Evolutionary conservation across 169 alveolate species (phyloP), one percentile per base, ranked within the genome.

Genomic region (Cryptosporidium bovis): DNA sequence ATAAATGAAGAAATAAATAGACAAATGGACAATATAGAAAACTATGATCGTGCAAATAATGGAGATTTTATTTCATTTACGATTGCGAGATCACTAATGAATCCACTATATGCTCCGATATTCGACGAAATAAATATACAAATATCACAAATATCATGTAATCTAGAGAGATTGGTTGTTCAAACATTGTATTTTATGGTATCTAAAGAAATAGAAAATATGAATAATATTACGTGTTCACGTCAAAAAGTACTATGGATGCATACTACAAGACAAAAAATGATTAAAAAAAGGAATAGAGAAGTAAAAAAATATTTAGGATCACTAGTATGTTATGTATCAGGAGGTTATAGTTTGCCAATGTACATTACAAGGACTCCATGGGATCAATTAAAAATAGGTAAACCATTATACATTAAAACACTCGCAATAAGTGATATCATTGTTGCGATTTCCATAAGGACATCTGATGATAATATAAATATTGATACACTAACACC

Each of bases 391-490:
- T 92, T 93, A 68, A 90, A 89, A 66, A 71, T 90, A 3, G 93
- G 93, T 1, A 65, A 71, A 55, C 97, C 96, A 5, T 91, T 94
- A 64, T 95, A 93, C 65, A 89, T 94, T 51, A 85, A 92, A 91
- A 93, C 90, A 3, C 82, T 95, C 66, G 91, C 90, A 48, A 93
- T 95, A 55, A 91, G 93, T 67, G 95, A 96, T 3, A 92, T 95
- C 29, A 92, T 91, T 24, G 92, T 95, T 50, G 93, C 94, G 16
- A 92, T 94, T 60, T 93, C 98, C 20, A 93, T 95, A 12, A 89
- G 98, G 51, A 95, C 98, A 13, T 94, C 97, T 18, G 97, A 95
- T 33, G 93, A 94, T 48, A 83, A 93, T 65, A 90, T 95, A 60
- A 60, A 77, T 60, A 77, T 77, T 13, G 87, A 77, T 62, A 77